Percentiles rank a stretch among this genome's conserved stretches.
These are phyloP conservation scores for Raffaelea ambrosiae DNA, from an alignment of 2,329 filamentous ascomycete species.

Conservation along the genomic window DNA sequence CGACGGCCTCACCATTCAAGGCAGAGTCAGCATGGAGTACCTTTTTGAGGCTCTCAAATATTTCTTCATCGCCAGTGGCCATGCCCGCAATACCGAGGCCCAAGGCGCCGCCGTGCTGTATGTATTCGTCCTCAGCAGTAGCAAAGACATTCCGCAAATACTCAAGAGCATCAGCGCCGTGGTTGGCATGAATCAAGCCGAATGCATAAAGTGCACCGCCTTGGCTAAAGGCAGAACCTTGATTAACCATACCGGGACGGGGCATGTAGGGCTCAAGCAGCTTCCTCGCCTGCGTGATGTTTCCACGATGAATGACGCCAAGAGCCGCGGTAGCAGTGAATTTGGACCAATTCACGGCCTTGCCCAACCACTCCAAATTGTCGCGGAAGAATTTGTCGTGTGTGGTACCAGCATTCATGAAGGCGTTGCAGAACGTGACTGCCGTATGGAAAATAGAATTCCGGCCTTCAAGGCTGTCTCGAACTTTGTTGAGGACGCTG, in stretches of 20 bases:
- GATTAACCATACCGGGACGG: constrained; percentile 61
- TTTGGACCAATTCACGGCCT: constrained; percentile 99
- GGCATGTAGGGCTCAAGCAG: constrained; percentile 92
- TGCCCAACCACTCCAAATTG: constrained; percentile 95
- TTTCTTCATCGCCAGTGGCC: constrained; percentile 83
- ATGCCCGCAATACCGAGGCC: constrained; percentile 95
- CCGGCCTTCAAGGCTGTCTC: constrained; percentile 87
- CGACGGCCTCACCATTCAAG: constrained; percentile 93
- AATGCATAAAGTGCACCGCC: constrained; percentile 94
- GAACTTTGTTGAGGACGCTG: constrained; percentile 89
- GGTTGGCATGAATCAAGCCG: constrained; percentile 93
- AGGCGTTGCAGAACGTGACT: constrained; percentile 94
- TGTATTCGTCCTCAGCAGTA: constrained; percentile 76
- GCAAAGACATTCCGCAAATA: constrained; percentile 71
- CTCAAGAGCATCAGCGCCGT: constrained; percentile 80
- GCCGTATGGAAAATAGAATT: constrained; percentile 99
- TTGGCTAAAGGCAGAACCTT: constrained; percentile 88
- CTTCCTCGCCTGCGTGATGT: constrained; percentile 86
- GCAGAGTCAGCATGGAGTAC: constrained; percentile 91
- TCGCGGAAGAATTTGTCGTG: constrained; percentile 98
- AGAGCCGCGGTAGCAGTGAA: constrained; percentile 95
- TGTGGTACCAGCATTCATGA: constrained; percentile 98
- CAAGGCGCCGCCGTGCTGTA: constrained; percentile 92
- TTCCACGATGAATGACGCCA: constrained; percentile 93
- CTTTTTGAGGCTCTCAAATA: constrained; percentile 83